phyloP scores from a whole-genome alignment of 768 basidiomycete genomes.

The Lactarius pseudohatsudake region DNA sequence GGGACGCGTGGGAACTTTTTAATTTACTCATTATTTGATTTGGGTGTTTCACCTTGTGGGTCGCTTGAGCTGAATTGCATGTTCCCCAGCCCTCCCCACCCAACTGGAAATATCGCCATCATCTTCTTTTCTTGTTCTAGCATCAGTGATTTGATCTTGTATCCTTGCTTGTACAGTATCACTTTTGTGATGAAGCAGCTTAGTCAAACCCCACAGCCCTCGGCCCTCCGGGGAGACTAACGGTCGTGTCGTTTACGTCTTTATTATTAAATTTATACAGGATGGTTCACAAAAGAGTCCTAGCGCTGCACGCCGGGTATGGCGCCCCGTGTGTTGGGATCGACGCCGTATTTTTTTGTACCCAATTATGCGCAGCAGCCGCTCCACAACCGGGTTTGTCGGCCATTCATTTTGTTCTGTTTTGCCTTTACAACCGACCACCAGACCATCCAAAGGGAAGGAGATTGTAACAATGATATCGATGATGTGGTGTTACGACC shows the following conservation, averaged over 20 bases:
- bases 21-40: no score
- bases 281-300: neutral
- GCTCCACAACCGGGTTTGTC: neutral
- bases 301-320: neutral
- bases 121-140: neutral
- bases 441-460: neutral
- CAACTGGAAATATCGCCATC: neutral
- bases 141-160: neutral
- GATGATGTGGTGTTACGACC: neutral
- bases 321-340: neutral
- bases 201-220: neutral
- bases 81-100: neutral
- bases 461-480: neutral
- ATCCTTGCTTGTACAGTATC: no score
- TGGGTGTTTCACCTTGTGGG: no score
- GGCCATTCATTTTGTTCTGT: neutral
- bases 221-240: neutral
- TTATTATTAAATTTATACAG: neutral
- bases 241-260: neutral
- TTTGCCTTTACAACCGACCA: neutral
- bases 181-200: neutral
- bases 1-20: no score
- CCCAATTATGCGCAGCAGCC: neutral
- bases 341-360: no score
- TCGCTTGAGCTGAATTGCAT: no score